phyloP scores from a whole-genome alignment of 2,329 filamentous ascomycete genomes.

The Phoma herbarum region DNA sequence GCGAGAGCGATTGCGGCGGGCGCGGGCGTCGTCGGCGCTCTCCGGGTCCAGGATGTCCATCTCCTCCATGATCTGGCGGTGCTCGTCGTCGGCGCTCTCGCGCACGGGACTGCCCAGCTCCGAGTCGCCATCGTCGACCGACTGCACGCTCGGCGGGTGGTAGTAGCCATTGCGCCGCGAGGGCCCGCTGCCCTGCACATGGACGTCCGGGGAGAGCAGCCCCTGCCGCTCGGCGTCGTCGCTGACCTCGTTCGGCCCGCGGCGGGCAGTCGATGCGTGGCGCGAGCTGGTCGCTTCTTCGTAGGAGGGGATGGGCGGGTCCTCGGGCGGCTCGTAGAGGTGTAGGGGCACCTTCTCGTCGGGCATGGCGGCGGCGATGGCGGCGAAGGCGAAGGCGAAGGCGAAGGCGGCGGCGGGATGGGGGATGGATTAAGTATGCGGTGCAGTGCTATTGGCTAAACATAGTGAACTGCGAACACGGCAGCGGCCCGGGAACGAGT shows the following conservation, averaged over 20 bases:
- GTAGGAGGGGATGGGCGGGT: conserved; percentile 80
- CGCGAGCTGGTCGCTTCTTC: conserved; percentile 77
- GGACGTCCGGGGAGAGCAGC: conserved; percentile 66
- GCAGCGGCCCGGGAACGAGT: neutral
- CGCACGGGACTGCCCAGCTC: conserved; percentile 62
- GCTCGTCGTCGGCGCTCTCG: conserved; percentile 61
- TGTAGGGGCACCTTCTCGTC: conserved; percentile 49
- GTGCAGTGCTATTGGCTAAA: conserved; percentile 11
- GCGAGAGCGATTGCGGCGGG: conserved; percentile 38
- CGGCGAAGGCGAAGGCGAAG: conserved; percentile 24
- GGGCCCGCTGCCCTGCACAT: conserved; percentile 32
- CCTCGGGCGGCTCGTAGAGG: conserved; percentile 55
- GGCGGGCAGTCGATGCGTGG: conserved; percentile 56
- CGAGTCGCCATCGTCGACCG: conserved; percentile 69
- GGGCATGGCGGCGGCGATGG: conserved; percentile 39
- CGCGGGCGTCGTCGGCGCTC: conserved; percentile 41
- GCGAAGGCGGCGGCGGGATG: conserved; percentile 25
- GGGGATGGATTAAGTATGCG: neutral
- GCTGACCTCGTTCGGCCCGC: conserved; percentile 67
- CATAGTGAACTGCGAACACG: conserved; percentile 8
- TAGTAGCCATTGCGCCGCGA: conserved; percentile 63
- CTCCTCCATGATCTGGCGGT: conserved; percentile 86
- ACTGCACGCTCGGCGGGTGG: conserved; percentile 82
- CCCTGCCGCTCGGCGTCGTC: conserved; percentile 80
- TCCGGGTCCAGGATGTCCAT: conserved; percentile 56